Evolutionary conservation across 139 green algal genomes (phyloP).

Genomic region (Closterium sp.): DNA sequence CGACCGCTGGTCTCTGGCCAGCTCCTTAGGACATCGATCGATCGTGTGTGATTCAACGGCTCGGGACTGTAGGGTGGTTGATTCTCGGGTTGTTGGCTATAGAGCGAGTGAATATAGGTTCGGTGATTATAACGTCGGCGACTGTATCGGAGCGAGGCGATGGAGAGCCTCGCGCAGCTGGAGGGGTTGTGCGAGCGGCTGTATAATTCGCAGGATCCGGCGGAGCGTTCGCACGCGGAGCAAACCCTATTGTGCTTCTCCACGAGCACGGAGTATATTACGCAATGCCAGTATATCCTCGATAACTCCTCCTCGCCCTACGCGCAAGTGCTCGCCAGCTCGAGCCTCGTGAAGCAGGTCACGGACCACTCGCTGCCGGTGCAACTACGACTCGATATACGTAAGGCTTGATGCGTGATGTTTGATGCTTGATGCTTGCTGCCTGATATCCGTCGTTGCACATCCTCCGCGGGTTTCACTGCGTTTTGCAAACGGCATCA

Average conservation of each 20-base stretch:
- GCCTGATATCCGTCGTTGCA: background rate
- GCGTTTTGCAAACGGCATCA: background rate
- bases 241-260: constrained; percentile 78
- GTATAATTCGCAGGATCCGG: constrained; percentile 78
- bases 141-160: constrained; percentile 1
- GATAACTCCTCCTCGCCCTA: constrained; percentile 86
- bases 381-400: constrained; percentile 50
- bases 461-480: background rate
- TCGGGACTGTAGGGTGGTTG: background rate
- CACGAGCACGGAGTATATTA: constrained; percentile 84
- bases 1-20: too few relatives aligned
- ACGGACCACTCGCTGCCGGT: constrained; percentile 79
- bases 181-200: constrained; percentile 82
- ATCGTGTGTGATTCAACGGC: too few relatives aligned
- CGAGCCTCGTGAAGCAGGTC: constrained; percentile 85
- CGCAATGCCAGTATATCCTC: constrained; percentile 86
- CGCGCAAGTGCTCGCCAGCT: constrained; percentile 87
- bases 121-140: constrained; percentile 73
- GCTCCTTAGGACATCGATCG: background rate
- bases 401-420: background rate
- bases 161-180: constrained; percentile 81
- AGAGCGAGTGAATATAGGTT: constrained; percentile 71
- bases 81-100: background rate
- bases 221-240: constrained; percentile 82
- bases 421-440: background rate